Base-by-base conservation (phyloP, 2,329 filamentous ascomycete genomes). In the Cladophialophora immunda region DNA sequence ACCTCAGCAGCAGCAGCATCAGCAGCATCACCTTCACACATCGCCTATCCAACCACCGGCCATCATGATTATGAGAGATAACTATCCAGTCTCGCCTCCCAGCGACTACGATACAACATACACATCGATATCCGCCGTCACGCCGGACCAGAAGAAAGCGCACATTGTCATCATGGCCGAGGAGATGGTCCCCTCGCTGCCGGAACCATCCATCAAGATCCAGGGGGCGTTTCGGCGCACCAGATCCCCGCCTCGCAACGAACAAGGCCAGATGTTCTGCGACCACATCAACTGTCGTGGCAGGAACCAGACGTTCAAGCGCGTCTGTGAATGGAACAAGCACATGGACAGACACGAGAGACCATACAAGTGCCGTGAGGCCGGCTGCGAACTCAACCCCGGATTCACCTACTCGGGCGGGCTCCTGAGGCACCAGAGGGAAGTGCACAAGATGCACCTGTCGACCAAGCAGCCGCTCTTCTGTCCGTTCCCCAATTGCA, bases 301-400 rank as follows among this genome's bases (percentile, higher is more conserved):
- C 60, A 84, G 89, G 4, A 74, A 84, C 4, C 86, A 84, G 53
- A 86, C 85, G 13, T 98, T 97, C 76, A 85, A 87, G 62, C 87
- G 93, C 70, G 94, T 92, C 72, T 97, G 94, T 81, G 94, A 97
- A 81, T 97, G 92, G 92, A 96, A 91, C 77, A 97, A 98, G 81
- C 94, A 98, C 78, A 97, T 97, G 94, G 94, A 98, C 81, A 97
- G 97, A 78, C 94, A 98, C 77, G 93, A 97, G 73, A 87, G 94
- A 13, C 94, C 94, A 1, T 98, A 97, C 77, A 92, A 93, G 74
- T 98, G 94, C 78, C 85, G 83, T 25, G 89, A 90, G 52, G 85
- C 87, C n/a, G 91, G 91, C 41, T 97, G 94, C 79, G 92, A 94
- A 75, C 97, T 97, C 75, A 86, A 97, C 0, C 92, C 92, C 60